Evolutionary conservation across 1,284 basidiomycete genomes (phyloP), one percentile per base, ranked within the genome.

Genomic region (Apiotrichum gamsii): DNA sequence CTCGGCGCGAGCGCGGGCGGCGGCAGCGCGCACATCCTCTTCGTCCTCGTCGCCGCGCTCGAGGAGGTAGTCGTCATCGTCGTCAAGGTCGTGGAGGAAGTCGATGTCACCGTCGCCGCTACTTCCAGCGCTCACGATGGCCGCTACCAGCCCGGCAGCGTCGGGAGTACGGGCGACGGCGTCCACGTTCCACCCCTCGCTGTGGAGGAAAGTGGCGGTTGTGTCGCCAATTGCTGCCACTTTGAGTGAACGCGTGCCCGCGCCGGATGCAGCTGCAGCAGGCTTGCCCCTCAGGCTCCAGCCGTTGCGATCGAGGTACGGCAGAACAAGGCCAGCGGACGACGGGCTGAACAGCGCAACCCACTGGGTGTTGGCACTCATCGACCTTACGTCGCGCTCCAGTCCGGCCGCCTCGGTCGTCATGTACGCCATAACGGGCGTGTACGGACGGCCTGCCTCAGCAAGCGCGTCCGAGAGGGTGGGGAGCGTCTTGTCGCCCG

Each of bases 371-470:
- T 15, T 23, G 86, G 85, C 74, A 79, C 80, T 75, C 10, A 14
- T 2, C 10, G 89, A 88, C 0, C 87, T 85, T 19, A 76, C 75
- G 18, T 84, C 80, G 1, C 81, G 80, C 3, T 29, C 35, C 2
- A 68, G 55, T n/a, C 48, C 48, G 13, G 40, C 21, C 11, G 48
- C 45, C 28, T 48, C 52, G 2, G 19, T 6, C 21, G 47, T 47
- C 40, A 24, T 23, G 49, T 67, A 69, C 18, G 67, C 62, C 29
- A 43, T 36, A 4, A 62, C 39, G 21, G 63, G 50, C 3, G 44
- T 15, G 11, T 60, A 50, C 1, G 10, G 24, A n/a, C 57, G 43
- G 9, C 60, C 60, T 1, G 54, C 56, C 0, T 24, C 31, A 8
- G 43, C 23, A 2, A 70, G 52, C 3, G 47, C 48, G 13, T 45